Conservation (phyloP, 106 monocot species). For the Apostasia shenzhenica region DNA sequence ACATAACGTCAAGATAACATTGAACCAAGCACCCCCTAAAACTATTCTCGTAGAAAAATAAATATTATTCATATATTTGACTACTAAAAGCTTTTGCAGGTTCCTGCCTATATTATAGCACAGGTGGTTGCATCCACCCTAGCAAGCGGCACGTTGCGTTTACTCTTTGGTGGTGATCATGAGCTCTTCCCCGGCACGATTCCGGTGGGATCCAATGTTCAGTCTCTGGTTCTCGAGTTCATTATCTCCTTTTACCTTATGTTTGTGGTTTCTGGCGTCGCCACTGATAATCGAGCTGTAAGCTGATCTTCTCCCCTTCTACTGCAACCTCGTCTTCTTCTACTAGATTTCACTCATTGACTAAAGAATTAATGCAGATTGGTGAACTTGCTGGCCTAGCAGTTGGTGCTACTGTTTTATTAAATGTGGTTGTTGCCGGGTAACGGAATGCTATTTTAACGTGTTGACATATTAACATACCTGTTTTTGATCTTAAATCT, state of each 20-base stretch:
- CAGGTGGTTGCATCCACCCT: slow-evolving; percentile 67
- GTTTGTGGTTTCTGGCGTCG: slow-evolving; percentile 90
- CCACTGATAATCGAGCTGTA: slow-evolving; percentile 82
- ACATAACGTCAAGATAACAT: no score
- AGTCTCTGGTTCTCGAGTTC: slow-evolving; percentile 70
- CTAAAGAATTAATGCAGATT: slow-evolving; percentile 31
- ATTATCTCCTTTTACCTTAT: slow-evolving; percentile 90
- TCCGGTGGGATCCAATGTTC: slow-evolving; percentile 55
- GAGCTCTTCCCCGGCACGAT: slow-evolving; percentile 59
- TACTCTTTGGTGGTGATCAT: slow-evolving; percentile 45
- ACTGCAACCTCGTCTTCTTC: background rate
- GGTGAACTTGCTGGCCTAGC: slow-evolving; percentile 82
- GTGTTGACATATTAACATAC: no score
- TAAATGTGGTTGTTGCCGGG: slow-evolving; percentile 72
- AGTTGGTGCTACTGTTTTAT: slow-evolving; percentile 66
- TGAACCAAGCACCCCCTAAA: no score
- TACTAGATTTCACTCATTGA: background rate
- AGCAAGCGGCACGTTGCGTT: slow-evolving; percentile 60
- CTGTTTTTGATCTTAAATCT: background rate
- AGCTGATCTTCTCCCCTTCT: slow-evolving; percentile 4
- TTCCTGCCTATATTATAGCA: slow-evolving; percentile 49
- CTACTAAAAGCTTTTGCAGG: slow-evolving; percentile 14
- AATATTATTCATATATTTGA: no score
- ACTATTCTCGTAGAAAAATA: no score
- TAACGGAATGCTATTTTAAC: slow-evolving; percentile 5